Base-by-base conservation (phyloP, 805 yeast genomes). In the Pachysolen tannophilus region DNA sequence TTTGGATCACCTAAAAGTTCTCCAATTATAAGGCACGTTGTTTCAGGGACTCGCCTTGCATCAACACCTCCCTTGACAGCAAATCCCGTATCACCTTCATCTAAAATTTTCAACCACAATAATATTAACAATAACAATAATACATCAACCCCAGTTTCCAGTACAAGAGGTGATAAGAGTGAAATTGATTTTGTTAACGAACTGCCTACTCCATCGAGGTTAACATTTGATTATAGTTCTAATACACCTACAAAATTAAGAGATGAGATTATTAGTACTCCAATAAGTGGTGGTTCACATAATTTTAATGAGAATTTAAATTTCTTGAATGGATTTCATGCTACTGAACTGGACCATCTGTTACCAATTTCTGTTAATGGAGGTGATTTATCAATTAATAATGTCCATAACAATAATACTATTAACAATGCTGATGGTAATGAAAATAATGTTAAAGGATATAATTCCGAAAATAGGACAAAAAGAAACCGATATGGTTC, bases 1-100 rank as follows among this genome's bases (percentile, higher is more conserved):
- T 65, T 65, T 46, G 65, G 61, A 6, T 60, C 68, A 0, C 54
- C 67, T 6, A 50, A 48, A 17, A 58, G 49, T 23, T 31, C 49
- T 15, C 32, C 53, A 16, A n/a, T 40, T 47, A 3, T 30, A 35
- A n/a, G 18, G 35, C 14, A 23, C 33, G 11, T 13, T 21, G n/a
- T 21, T 19, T 10, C 18, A 23, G 16, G 23, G n/a, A 4, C 5
- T 10, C 3, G 4, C 15, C 5, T 16, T 13, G 10, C 10, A 14
- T 11, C 30, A 28, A 13, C 31, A 27, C 15, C 35, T 28, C n/a
- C n/a, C n/a, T n/a, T n/a, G 8, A 23, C 10, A 5, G 26, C 26
- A 16, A 32, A 32, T 3, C n/a, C 24, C n/a, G 21, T 32, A n/a
- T 32, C 39, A 18, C 34, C 35, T 3, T 4, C 20, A 5, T 29